phyloP scores from a whole-genome alignment of 1,284 basidiomycete species.

The Heterobasidion irregulare region DNA sequence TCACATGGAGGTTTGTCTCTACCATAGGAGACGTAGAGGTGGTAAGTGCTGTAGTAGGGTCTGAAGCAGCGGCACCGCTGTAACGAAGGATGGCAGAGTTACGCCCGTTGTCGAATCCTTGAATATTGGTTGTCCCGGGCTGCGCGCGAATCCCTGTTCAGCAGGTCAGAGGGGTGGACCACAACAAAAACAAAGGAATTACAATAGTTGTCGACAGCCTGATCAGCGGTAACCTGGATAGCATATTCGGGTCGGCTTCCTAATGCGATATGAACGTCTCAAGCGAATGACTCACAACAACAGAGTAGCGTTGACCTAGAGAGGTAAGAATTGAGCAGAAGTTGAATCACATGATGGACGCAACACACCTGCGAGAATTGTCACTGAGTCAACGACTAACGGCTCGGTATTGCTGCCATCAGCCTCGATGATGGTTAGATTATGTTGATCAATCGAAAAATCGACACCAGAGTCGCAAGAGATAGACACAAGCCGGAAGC shows the following conservation, averaged over 20 bases:
- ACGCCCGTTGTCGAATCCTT: no score
- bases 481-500: slow-evolving; percentile 25
- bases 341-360: no score
- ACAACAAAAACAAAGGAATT: no score
- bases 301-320: neutral
- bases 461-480: slow-evolving; percentile 25
- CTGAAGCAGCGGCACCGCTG: no score
- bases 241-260: neutral
- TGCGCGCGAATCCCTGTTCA: no score
- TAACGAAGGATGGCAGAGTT: no score
- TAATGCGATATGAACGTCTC: neutral
- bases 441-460: slow-evolving; percentile 39
- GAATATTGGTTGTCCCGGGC: no score
- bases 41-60: no score
- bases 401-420: slow-evolving; percentile 32
- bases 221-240: neutral
- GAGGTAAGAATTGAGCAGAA: neutral
- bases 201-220: no score
- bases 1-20: no score
- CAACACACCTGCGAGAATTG: neutral
- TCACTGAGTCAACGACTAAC: neutral
- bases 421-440: slow-evolving; percentile 41
- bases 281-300: neutral
- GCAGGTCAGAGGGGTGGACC: no score
- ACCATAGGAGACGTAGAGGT: no score